Evolutionary conservation across 768 basidiomycete genomes (phyloP), one percentile per base, ranked within the genome.

Genomic region (Boletus rex-veris): DNA sequence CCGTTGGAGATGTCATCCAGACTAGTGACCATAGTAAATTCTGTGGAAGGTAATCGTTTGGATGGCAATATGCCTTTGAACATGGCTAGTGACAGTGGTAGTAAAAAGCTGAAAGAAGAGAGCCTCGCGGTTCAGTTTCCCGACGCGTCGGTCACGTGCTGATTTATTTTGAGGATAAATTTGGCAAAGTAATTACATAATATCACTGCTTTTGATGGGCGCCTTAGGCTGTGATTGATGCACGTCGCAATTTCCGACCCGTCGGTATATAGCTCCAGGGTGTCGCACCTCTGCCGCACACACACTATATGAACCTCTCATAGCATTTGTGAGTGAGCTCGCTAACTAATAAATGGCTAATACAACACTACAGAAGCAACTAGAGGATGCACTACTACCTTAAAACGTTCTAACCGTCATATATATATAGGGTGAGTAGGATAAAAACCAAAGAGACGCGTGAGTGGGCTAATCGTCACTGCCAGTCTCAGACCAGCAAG

Each of bases 31-130:
- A 90, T 87, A 4, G 85, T 86, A 56, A 90, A 90, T 35, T 90
- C 88, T 3, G 81, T 71, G 24, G 84, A 82, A 24, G 83, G 74
- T 48, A 83, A 65, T 63, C 89, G 78, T 71, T 85, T 84, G 10
- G 83, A 79, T 2, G 86, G 85, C 35, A 91, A 74, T 50, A 92
- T 89, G 62, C 81, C 80, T 73, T 89, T 90, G 77, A 92, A 91
- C 90, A 92, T 92, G 55, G 15, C 35, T 58, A 37, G 39, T 10
- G 38, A 50, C 1, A 4, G 46, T 55, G 24, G 56, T 58, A 10
- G 54, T 44, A 33, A 41, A 36, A 52, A 14, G 0, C 21, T 43
- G 47, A 50, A 50, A 52, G 12, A 52, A 38, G 39, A 15, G 30
- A 31, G 50, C 35, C 16, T 44, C 70, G 53, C 71, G 69, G 69